Base-by-base conservation (phyloP, 768 basidiomycete genomes). In the Heimioporus sp. region DNA sequence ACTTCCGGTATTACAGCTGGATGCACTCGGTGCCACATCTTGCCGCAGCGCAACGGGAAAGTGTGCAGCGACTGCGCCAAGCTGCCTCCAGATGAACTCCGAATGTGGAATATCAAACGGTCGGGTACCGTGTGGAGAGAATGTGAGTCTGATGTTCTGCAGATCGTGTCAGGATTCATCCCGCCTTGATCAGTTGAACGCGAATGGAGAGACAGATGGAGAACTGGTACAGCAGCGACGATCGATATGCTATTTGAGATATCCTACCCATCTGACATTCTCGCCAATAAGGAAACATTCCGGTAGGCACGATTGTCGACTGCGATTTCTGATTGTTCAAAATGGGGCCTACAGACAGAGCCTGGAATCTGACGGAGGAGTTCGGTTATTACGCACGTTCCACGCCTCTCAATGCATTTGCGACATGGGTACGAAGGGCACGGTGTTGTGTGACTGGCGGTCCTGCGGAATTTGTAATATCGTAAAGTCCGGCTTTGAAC, bases 371-470 rank as follows among this genome's bases (percentile, higher is more conserved):
- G 54, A 65, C 57, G 46, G 67, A 63, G 41, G 70, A 2, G 46
- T 73, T 54, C 73, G 74, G 55, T 73, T 81, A 58, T 72, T 85
- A 47, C 76, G 80, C 57, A 82, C 79, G 36, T 86, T 83, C 59
- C 80, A 86, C 53, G 77, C 81, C 50, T 73, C 81, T 3, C 83
- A 85, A 53, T 85, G 83, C 59, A 82, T 87, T 38, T 87, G 85
- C 69, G 82, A 87, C 63, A 68, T 87, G 54, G 85, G 85, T 9
- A 73, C 74, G 15, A 81, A 80, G 53, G 76, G 76, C 31, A 63
- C 74, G 4, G 59, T 62, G 1, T 61, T 83, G 17, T 87, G 85
- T 66, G 73, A 72, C 55, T 82, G 81, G 69, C 74, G 69, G 43
- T 85, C 85, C 24, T 87, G 85, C 54, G 84, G 85, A 3, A 82